These are phyloP conservation scores for Phialophora verrucosa DNA, from an alignment of 2,329 filamentous ascomycete genomes.

Conservation along the genomic window DNA sequence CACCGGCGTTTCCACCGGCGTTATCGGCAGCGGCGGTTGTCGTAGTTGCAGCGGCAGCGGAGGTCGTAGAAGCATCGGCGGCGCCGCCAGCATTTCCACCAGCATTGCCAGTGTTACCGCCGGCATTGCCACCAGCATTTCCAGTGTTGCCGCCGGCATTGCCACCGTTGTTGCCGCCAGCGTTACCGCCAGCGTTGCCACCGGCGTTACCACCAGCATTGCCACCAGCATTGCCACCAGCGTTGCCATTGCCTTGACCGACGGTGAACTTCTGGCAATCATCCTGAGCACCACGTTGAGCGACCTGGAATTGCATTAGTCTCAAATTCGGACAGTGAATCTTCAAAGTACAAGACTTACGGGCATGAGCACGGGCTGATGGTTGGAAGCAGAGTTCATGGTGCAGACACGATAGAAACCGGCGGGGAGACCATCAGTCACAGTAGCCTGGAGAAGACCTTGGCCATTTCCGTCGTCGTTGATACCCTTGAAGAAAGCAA, in stretches of 20 bases:
- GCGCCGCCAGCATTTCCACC: constrained; percentile 17
- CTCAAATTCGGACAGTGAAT: not conserved
- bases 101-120: not conserved
- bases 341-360: constrained; percentile 29
- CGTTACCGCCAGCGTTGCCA: constrained; percentile 51
- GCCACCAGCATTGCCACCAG: constrained; percentile 52
- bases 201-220: constrained; percentile 55
- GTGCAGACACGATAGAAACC: constrained; percentile 71
- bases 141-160: constrained; percentile 14
- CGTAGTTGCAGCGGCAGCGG: not conserved
- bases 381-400: constrained; percentile 68
- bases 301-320: constrained; percentile 49
- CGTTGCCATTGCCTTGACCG: constrained; percentile 56
- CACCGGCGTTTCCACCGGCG: constrained; percentile 17
- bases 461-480: constrained; percentile 64
- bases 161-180: constrained; percentile 16
- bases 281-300: constrained; percentile 70
- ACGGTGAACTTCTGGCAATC: constrained; percentile 68
- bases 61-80: not conserved
- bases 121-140: too few species aligned
- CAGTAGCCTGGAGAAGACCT: constrained; percentile 60
- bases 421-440: constrained; percentile 63
- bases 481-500: constrained; percentile 65
- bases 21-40: not conserved
- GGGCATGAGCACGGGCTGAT: constrained; percentile 66